Conservation (phyloP, 805 yeast genomes). For the Ogataea angusta region DNA sequence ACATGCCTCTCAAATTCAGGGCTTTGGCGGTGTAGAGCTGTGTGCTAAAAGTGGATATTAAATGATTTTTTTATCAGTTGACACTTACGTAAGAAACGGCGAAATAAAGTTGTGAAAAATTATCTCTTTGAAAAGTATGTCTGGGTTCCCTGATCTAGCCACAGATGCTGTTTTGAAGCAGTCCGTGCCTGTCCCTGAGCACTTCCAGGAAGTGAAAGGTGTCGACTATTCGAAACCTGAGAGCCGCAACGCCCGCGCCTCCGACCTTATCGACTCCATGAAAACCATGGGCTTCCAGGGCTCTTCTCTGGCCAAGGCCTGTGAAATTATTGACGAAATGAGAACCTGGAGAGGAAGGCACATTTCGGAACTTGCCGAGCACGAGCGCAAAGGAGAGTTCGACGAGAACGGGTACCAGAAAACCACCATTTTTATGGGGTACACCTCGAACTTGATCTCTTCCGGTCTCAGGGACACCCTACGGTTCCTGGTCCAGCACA, state of each 20-base stretch:
- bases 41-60: neutral
- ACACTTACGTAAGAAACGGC: neutral
- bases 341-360: conserved; percentile 89
- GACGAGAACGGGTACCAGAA: conserved; percentile 77
- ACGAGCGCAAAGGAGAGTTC: conserved; percentile 68
- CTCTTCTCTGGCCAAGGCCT: conserved; percentile 77
- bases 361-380: conserved; percentile 63
- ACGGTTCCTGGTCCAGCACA: conserved; percentile 85
- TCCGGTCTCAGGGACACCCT: conserved; percentile 92
- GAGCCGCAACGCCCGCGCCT: conserved; percentile 75
- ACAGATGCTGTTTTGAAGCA: conserved; percentile 88
- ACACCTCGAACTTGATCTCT: conserved; percentile 92
- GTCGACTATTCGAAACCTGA: conserved; percentile 81
- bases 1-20: conserved; percentile 23
- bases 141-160: conserved; percentile 61
- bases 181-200: conserved; percentile 82
- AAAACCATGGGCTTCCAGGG: conserved; percentile 97
- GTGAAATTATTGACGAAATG: conserved; percentile 92
- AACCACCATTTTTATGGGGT: conserved; percentile 92
- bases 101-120: neutral
- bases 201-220: conserved; percentile 77
- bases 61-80: no score
- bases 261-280: conserved; percentile 79
- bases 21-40: neutral
- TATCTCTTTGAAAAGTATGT: neutral